Base-by-base conservation (phyloP, 2,329 filamentous ascomycete genomes). In the Aspergillus sp. region DNA sequence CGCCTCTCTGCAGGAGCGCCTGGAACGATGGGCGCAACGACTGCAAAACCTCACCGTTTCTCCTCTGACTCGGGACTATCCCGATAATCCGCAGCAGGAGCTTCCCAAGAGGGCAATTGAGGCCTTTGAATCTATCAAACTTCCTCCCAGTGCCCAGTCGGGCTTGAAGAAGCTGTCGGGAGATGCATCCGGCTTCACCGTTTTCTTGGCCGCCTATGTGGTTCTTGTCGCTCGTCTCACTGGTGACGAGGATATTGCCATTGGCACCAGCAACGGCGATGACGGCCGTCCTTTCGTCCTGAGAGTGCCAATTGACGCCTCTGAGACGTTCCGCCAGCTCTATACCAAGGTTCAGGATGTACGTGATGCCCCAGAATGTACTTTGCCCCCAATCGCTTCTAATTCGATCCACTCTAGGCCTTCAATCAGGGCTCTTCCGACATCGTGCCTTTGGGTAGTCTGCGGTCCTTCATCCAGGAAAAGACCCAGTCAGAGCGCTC, bases 201-300 rank as follows among this genome's bases (percentile, higher is more conserved):
- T 76, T 38, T 66, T 78, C 44, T 59, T 78, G 53, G 70, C 75
- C 19, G 73, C 75, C 17, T 74, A 76, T 44, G 65, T 76, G 2
- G 65, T 76, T 46, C 64, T 78, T 42, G 74, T 76, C 19, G 71
- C 71, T 54, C 72, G 76, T 54, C 63, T 78, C 58, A 78, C 76
- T 13, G 76, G 76, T 16, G 76, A 78, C 54, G 76, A 78, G 56
- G 76, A 78, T 58, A 77, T 78, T 54, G 73, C 74, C 31, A 65
- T 78, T 50, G 76, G 73, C 32, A 76, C 76, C 42, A 77, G 72
- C 52, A 64, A 67, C 11, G 68, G 64, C 9, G 71, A 73, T 41
- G 73, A 76, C 58, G 75, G 73, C 25, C 72, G 73, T 42, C 71
- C 74, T 41, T 77, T 78, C 54, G 74, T 78, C 51, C 59, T 78